These are phyloP conservation scores for Hansenula lynferdii DNA, from an alignment of 1,139 yeast genomes.

Conservation along the genomic window DNA sequence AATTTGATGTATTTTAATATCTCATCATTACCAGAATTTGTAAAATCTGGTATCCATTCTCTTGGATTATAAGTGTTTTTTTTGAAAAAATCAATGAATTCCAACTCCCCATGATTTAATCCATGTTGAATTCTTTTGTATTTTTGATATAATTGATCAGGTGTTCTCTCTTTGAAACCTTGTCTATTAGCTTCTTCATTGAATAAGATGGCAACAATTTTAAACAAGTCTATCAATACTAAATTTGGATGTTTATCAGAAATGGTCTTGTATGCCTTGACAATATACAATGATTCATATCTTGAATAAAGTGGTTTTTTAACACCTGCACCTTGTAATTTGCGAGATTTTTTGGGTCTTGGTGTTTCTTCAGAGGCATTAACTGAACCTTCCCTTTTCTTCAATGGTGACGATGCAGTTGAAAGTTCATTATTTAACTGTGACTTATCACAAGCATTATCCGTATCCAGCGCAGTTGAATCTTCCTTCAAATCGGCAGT, in stretches of 20 bases:
- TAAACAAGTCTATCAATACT: slow-evolving; percentile 18
- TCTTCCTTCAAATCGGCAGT: neutral
- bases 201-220: slow-evolving; percentile 16
- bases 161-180: slow-evolving; percentile 20
- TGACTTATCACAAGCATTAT: neutral
- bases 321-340: slow-evolving; percentile 21
- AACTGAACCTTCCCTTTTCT: slow-evolving; percentile 1
- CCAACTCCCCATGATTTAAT: slow-evolving; percentile 19
- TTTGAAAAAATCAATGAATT: slow-evolving; percentile 15
- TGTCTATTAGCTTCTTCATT: slow-evolving; percentile 16
- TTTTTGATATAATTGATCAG: slow-evolving; percentile 23
- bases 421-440: no score
- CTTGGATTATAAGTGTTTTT: slow-evolving; percentile 13
- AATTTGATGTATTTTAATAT: slow-evolving; percentile 12
- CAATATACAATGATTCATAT: slow-evolving; percentile 19
- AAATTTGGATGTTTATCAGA: slow-evolving; percentile 15
- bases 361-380: neutral
- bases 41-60: slow-evolving; percentile 22
- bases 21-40: slow-evolving; percentile 5
- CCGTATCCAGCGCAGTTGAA: neutral
- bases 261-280: slow-evolving; percentile 17
- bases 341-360: slow-evolving; percentile 16
- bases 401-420: neutral
- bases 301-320: slow-evolving; percentile 21
- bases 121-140: slow-evolving; percentile 22